Conservation (phyloP, 441 rosid genomes). For the Manihot esculenta region DNA sequence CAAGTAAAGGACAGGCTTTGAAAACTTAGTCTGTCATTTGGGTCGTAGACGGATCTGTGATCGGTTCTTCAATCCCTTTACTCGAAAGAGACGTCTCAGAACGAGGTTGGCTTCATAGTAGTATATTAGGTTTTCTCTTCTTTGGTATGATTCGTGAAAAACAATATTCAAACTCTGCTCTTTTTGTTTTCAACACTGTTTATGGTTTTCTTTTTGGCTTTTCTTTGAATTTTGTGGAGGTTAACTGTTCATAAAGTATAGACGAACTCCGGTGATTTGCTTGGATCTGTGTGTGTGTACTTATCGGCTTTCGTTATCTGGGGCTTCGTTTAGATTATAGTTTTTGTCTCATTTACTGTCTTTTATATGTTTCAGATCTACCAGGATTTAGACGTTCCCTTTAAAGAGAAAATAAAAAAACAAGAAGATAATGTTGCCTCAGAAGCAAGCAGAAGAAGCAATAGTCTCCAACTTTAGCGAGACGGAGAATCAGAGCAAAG, state of each 20-base stretch:
- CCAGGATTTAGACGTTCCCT: conserved; percentile 29
- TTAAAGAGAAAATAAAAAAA: conserved; percentile 26
- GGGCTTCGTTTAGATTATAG: conserved; percentile 25
- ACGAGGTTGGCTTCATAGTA: conserved; percentile 26
- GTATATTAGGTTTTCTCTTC: background rate
- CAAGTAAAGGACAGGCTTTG: conserved; percentile 22
- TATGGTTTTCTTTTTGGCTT: conserved; percentile 1
- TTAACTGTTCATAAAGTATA: conserved; percentile 2
- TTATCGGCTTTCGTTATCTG: conserved; percentile 43
- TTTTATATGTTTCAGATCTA: conserved; percentile 53
- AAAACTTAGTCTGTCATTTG: conserved; percentile 13
- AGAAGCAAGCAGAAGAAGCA: conserved; percentile 92
- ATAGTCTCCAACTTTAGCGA: conserved; percentile 62
- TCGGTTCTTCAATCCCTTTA: conserved; percentile 24
- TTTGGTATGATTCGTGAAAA: background rate
- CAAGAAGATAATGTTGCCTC: conserved; percentile 61
- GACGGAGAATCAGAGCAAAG: conserved; percentile 46
- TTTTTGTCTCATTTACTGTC: conserved; percentile 45
- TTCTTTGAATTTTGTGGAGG: conserved; percentile 3
- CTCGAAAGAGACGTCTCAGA: conserved; percentile 43
- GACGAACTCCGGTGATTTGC: conserved; percentile 15
- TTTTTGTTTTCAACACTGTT: conserved; percentile 5
- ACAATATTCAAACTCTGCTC: background rate
- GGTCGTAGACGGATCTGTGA: conserved; percentile 13
- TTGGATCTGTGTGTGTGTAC: conserved; percentile 28